Percentiles rank a stretch among this genome's conserved stretches.
phyloP scores from a whole-genome alignment of 2,329 filamentous ascomycete species.

The Lachnellula hyalina region DNA sequence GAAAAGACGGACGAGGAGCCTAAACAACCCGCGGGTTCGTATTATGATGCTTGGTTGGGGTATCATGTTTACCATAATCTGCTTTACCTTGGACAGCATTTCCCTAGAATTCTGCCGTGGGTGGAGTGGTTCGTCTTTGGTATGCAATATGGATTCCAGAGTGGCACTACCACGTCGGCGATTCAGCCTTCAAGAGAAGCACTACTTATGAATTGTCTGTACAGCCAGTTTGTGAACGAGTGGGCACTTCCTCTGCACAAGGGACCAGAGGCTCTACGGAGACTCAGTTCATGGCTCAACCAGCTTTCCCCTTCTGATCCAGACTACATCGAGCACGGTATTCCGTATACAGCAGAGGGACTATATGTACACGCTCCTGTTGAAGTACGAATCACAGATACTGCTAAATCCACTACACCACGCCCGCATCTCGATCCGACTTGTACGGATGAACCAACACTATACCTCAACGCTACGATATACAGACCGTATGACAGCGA shows the following conservation, averaged over 20 bases:
- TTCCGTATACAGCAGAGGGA: slow-evolving; percentile 74
- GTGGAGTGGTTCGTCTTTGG: slow-evolving; percentile 96
- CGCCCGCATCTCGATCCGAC: slow-evolving; percentile 72
- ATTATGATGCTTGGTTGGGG: slow-evolving; percentile 76
- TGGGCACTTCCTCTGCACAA: slow-evolving; percentile 87
- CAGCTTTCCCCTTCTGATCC: slow-evolving; percentile 55
- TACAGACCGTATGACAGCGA: slow-evolving; percentile 77
- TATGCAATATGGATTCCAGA: slow-evolving; percentile 90
- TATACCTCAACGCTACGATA: slow-evolving; percentile 87
- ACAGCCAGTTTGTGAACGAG: slow-evolving; percentile 98
- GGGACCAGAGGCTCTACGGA: slow-evolving; percentile 79
- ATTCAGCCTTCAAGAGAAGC: slow-evolving; percentile 76
- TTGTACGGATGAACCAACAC: slow-evolving; percentile 59
- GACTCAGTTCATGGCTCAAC: slow-evolving; percentile 82
- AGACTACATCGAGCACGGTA: slow-evolving; percentile 58
- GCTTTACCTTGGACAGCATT: slow-evolving; percentile 70
- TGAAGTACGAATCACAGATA: slow-evolving; percentile 82
- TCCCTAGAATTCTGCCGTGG: slow-evolving; percentile 76
- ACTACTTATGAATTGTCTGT: slow-evolving; percentile 93
- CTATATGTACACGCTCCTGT: slow-evolving; percentile 86
- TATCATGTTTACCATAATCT: slow-evolving; percentile 91
- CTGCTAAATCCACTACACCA: slow-evolving; percentile 38
- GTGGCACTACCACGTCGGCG: slow-evolving; percentile 62
- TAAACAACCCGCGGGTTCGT: slow-evolving; percentile 53
- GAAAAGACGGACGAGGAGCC: slow-evolving; percentile 64